Conservation (phyloP, 139 green algal species). For the Chlorella sp. region DNA sequence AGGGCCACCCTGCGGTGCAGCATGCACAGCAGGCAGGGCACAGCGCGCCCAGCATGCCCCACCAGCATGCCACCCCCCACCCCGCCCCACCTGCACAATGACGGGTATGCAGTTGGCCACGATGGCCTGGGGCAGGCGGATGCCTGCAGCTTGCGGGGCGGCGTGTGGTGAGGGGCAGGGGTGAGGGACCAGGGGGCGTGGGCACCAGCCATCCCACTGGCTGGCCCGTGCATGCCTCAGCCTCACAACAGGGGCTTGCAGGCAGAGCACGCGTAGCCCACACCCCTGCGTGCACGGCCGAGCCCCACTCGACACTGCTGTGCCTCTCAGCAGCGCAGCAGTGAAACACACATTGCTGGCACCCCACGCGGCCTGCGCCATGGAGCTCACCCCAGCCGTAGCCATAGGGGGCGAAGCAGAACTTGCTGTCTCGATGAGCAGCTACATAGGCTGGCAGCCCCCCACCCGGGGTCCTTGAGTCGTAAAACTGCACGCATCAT, state of each 20-base stretch:
- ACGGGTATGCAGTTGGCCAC: not conserved
- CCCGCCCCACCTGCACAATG: not conserved
- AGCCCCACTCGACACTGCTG: no score
- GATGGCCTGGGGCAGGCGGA: not conserved
- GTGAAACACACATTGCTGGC: not conserved
- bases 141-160: not conserved
- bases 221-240: not conserved
- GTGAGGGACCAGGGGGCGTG: no score
- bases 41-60: not conserved
- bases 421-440: not conserved
- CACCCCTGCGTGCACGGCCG: no score
- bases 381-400: not conserved
- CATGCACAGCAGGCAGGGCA: not conserved
- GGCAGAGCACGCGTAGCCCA: not conserved
- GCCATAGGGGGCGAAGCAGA: constrained; percentile 1
- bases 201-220: not conserved
- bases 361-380: no score
- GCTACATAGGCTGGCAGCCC: not conserved
- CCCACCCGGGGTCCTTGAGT: no score
- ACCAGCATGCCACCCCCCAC: not conserved
- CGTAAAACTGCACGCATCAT: not conserved
- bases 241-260: not conserved
- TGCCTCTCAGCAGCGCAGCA: no score
- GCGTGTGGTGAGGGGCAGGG: no score
- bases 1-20: not conserved